Conservation (phyloP, 306 rosid species). For the Dryas drummondii region DNA sequence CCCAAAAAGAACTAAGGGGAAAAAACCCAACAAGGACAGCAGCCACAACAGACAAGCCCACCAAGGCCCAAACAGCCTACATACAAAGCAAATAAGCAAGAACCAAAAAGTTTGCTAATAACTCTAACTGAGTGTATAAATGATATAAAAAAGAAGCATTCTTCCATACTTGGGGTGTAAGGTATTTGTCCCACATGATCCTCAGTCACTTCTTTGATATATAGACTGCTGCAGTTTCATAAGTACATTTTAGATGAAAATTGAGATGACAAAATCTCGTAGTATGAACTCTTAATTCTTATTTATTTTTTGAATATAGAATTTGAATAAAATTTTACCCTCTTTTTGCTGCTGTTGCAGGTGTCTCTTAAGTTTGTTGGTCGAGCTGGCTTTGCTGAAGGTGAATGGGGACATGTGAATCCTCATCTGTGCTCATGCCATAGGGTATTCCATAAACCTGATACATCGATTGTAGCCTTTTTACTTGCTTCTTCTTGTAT, state of each 20-base stretch:
- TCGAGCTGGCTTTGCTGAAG: conserved; percentile 57
- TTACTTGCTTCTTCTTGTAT: not conserved
- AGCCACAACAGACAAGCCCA: not conserved
- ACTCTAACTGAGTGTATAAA: no score
- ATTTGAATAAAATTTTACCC: conserved; percentile 6
- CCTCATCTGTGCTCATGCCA: conserved; percentile 30
- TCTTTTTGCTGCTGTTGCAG: conserved; percentile 35
- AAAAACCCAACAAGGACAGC: not conserved
- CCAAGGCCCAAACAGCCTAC: not conserved
- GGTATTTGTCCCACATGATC: not conserved
- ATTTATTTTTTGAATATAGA: not conserved
- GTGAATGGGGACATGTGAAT: conserved; percentile 37
- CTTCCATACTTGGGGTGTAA: not conserved
- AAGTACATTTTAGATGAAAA: not conserved
- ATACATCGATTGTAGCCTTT: not conserved
- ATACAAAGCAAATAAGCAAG: no score
- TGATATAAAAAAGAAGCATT: not conserved
- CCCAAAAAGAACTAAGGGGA: not conserved
- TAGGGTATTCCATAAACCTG: conserved; percentile 54
- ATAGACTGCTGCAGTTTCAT: not conserved
- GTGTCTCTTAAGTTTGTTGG: conserved; percentile 40
- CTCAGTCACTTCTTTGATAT: not conserved
- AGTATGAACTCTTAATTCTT: not conserved
- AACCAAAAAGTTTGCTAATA: no score
- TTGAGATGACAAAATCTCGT: not conserved